Percentiles rank a stretch among this genome's conserved stretches.
These are phyloP conservation scores for Hyaloscypha bicolor DNA, from an alignment of 495 filamentous ascomycete genomes.

Conservation along the genomic window DNA sequence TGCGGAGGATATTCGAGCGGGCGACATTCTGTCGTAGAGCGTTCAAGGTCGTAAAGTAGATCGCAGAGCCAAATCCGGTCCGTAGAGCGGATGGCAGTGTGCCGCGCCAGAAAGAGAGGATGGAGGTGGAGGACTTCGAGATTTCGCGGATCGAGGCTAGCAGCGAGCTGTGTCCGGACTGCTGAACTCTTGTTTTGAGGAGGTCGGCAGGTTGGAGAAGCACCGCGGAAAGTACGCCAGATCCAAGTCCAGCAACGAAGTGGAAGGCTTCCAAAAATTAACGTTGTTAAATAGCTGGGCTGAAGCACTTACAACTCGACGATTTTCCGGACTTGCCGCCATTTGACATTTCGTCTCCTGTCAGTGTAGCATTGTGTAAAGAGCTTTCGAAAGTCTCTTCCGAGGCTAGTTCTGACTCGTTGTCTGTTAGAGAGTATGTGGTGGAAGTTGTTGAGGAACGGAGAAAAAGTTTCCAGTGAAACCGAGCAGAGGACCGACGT, in stretches of 20 bases:
- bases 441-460: not conserved
- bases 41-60: slow-evolving; percentile 93
- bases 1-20: slow-evolving; percentile 42
- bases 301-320: slow-evolving; percentile 29
- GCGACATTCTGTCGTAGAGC: slow-evolving; percentile 73
- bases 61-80: slow-evolving; percentile 87
- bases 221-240: slow-evolving; percentile 82
- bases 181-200: slow-evolving; percentile 94
- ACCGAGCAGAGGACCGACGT: not conserved
- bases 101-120: slow-evolving; percentile 89
- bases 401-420: not conserved
- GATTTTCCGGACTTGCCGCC: slow-evolving; percentile 29
- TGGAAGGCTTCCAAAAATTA: slow-evolving; percentile 26
- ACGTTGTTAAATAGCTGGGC: not conserved
- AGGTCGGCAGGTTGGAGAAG: slow-evolving; percentile 96
- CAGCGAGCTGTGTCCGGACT: slow-evolving; percentile 67
- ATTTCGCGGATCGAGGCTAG: slow-evolving; percentile 71
- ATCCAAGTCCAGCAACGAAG: slow-evolving; percentile 85
- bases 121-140: slow-evolving; percentile 51
- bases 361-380: slow-evolving; percentile 20
- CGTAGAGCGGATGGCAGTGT: slow-evolving; percentile 89
- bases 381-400: not conserved
- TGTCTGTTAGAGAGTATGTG: not conserved
- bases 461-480: not conserved
- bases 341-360: slow-evolving; percentile 35